Percentiles rank a stretch among this genome's conserved stretches.
Conservation (phyloP, 805 yeast species). For the Nakazawaea molendinolei region DNA sequence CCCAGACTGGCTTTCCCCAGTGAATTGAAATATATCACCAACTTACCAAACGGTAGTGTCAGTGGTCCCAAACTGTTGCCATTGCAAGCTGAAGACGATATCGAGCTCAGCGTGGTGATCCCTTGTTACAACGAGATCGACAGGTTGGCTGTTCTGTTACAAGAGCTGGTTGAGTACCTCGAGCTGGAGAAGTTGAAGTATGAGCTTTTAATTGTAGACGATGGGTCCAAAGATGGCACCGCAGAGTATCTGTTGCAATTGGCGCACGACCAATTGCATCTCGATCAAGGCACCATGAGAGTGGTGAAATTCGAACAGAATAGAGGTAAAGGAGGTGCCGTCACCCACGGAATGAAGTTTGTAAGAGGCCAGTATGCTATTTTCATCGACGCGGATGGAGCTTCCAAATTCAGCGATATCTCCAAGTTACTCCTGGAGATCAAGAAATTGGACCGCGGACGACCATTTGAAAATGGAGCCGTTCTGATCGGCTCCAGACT, state of each 20-base stretch:
- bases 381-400: constrained; percentile 98
- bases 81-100: constrained; percentile 24
- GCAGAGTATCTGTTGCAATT: constrained; percentile 62
- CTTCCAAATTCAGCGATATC: constrained; percentile 73
- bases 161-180: constrained; percentile 58
- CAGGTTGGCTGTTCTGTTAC: constrained; percentile 65
- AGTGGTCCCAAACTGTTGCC: constrained; percentile 27
- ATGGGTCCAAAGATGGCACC: constrained; percentile 83
- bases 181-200: constrained; percentile 32
- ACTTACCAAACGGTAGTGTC: constrained; percentile 25
- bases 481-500: constrained; percentile 92
- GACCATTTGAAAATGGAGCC: constrained; percentile 33
- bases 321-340: constrained; percentile 97
- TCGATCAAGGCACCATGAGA: constrained; percentile 55
- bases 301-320: constrained; percentile 67
- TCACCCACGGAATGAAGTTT: constrained; percentile 81
- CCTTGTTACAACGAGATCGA: constrained; percentile 91
- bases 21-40: constrained; percentile 51
- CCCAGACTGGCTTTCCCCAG: constrained; percentile 51
- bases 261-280: constrained; percentile 40
- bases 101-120: constrained; percentile 69
- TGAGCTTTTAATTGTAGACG: constrained; percentile 87
- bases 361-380: constrained; percentile 66
- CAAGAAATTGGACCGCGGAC: constrained; percentile 17
- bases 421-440: constrained; percentile 41